Base-by-base conservation (phyloP, 495 filamentous ascomycete genomes). In the Thermochaetoides thermophila region DNA sequence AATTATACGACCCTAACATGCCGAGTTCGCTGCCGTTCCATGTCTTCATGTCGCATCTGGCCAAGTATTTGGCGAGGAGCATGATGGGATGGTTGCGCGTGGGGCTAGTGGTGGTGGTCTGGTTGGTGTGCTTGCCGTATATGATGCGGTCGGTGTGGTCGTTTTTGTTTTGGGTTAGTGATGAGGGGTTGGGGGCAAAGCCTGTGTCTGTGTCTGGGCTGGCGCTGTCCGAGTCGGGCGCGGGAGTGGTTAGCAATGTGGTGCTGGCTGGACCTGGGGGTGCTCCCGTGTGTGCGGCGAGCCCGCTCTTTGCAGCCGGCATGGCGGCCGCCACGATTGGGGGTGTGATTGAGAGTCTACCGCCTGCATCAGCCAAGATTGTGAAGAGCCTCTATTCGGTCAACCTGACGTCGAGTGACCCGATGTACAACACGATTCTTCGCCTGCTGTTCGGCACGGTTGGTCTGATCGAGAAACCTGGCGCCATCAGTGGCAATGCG, bases 1-100 rank as follows among this genome's bases (percentile, higher is more conserved):
- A 99, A 50, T 70, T 99, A 7, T 99, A 99, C 62, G 70, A 84
- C 39, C 82, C 84, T 7, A 64, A 84, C 40, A 99, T 96, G 91
- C 89, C 89, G 3, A 68, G 71, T 28, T 68, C 64, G 7, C 67
- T 99, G 23, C 91, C 89, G 1, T 61, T 74, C 11, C 69, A 74
- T 18, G 62, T 99, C 38, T 93, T 96, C 50, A 36, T 83, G 35
- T 71, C 72, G 34, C 80, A 84, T 49, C 71, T 81, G 34, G 50
- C 74, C 17, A 66, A 78, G 22, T 87, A 94, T 50, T 53, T 72
- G 7, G 48, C 81, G 37, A 69, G 68, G 39, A 78, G 75, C 34
- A 16, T 89, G 7, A 52, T 84, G 5, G 77, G 78, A 7, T 91
- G 81, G 79, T 52, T 79, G 37, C 68, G 89, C 29, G 78, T 74